phyloP scores from a whole-genome alignment of 345 rosid genomes.

The Salix udensis region DNA sequence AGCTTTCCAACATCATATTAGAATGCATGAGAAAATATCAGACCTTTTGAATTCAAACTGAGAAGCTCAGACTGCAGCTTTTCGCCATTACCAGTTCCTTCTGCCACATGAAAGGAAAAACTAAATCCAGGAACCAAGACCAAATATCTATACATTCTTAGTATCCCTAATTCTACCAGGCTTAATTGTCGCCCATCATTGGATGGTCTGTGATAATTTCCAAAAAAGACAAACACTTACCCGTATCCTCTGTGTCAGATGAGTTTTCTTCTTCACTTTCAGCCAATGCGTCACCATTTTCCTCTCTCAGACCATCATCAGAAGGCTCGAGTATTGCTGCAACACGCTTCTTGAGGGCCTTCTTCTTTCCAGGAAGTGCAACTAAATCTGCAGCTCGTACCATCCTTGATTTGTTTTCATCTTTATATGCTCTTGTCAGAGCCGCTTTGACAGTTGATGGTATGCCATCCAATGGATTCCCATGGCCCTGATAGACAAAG shows the following conservation, averaged over 20 bases:
- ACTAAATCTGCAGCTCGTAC: slow-evolving; percentile 89
- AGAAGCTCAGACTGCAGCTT: slow-evolving; percentile 69
- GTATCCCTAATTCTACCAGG: too few species aligned
- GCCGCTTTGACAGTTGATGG: slow-evolving; percentile 81
- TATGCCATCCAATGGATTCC: slow-evolving; percentile 84
- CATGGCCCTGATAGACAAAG: slow-evolving; percentile 53
- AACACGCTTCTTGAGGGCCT: slow-evolving; percentile 73
- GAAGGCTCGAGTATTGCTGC: slow-evolving; percentile 75
- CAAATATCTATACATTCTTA: not conserved
- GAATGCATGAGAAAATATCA: not conserved
- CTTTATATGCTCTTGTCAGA: slow-evolving; percentile 80
- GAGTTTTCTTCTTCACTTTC: slow-evolving; percentile 61
- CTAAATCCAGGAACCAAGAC: not conserved
- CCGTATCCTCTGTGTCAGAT: slow-evolving; percentile 62
- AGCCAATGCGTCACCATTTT: slow-evolving; percentile 46
- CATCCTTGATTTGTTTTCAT: slow-evolving; percentile 59
- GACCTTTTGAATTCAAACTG: slow-evolving; percentile 74
- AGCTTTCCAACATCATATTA: too few species aligned
- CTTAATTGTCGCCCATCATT: too few species aligned
- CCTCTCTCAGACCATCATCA: slow-evolving; percentile 57
- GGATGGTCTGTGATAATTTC: too few species aligned
- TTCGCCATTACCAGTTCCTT: slow-evolving; percentile 44
- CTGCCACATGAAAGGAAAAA: slow-evolving; percentile 21
- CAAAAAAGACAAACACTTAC: slow-evolving; percentile 26
- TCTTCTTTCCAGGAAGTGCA: slow-evolving; percentile 73